Base-by-base conservation (phyloP, 164 flowering plant species). In the Tinospora cordifolia region DNA sequence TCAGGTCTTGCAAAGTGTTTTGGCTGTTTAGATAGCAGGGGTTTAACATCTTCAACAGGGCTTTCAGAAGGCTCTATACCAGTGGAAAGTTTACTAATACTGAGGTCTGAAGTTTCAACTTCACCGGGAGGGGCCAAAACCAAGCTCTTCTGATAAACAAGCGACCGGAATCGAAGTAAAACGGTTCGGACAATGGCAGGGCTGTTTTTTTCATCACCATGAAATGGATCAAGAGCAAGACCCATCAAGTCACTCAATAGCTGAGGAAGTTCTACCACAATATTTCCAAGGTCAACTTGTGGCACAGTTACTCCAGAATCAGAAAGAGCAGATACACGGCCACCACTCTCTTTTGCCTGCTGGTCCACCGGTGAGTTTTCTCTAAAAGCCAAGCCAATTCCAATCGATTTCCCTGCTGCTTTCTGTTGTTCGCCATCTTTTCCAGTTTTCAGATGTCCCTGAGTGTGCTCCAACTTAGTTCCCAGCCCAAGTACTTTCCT, bases 71-170 rank as follows among this genome's bases (percentile, higher is more conserved):
- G 69, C 27, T 72, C 81, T 39, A 44, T 24, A 40, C 66, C 59
- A 25, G 81, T 25, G 10, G 77, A n/a, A 72, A 78, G 41, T 71
- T 77, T 86, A n/a, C 58, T 25, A 27, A 71, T 54, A 63, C 62
- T 74, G 51, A 15, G 64, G 44, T 84, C 87, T 27, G 59, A 36
- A 19, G 77, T 26, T 44, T 83, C 88, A 40, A 72, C 44, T 67
- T 88, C 90, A 22, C 79, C 36, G 12, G 78, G 71, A 2, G 85
- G 81, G 19, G 83, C 73, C 6, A 78, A 67, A 68, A 78, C 75
- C 75, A 85, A 82, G 82, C 96, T 90, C 80, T 94, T 94, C 83
- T 85, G 88, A 75, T 78, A 94, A 34, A 87, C 90, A 67, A 90
- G 82, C 21, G 96, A 85, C 9, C 99, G 86, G 70, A 85, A 94